Percentiles rank a stretch among this genome's conserved stretches.
Evolutionary conservation across 2,329 filamentous ascomycete species (phyloP).

Genomic region (Magnaporthiopsis rhizophila): DNA sequence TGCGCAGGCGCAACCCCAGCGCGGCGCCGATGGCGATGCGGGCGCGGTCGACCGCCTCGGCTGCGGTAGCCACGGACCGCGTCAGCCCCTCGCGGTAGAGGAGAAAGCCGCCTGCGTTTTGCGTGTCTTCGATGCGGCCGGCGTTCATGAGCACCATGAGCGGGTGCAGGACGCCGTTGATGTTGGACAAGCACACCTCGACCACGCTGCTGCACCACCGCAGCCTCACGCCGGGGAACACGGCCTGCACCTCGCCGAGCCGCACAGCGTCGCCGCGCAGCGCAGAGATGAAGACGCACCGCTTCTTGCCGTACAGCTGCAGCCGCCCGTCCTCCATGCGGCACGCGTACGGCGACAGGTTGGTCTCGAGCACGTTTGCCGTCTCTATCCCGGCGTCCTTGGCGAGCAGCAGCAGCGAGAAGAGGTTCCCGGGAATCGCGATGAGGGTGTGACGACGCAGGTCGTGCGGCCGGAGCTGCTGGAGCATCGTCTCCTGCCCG

Average conservation of each 20-base stretch:
- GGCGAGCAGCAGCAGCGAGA: slow-evolving; percentile 13
- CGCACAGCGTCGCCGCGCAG: slow-evolving; percentile 44
- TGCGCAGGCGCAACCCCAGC: slow-evolving; percentile 16
- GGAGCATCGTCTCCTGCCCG: slow-evolving; percentile 14
- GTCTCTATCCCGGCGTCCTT: slow-evolving; percentile 11
- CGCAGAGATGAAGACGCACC: slow-evolving; percentile 70
- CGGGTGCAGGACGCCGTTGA: slow-evolving; percentile 21
- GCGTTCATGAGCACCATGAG: slow-evolving; percentile 21
- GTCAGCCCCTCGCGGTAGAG: slow-evolving; percentile 16
- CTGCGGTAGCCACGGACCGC: slow-evolving; percentile 14
- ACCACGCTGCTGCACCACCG: slow-evolving; percentile 19
- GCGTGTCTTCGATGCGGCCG: slow-evolving; percentile 19
- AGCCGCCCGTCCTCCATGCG: slow-evolving; percentile 15
- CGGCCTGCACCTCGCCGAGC: slow-evolving; percentile 9
- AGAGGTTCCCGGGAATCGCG: slow-evolving; percentile 18
- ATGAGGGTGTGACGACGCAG: slow-evolving; percentile 15
- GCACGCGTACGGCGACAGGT: slow-evolving; percentile 18
- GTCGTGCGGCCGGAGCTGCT: slow-evolving; percentile 10
- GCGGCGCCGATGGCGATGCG: slow-evolving; percentile 16
- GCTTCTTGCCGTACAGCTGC: slow-evolving; percentile 15
- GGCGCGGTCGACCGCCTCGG: slow-evolving; percentile 16
- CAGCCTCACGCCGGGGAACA: slow-evolving; percentile 15
- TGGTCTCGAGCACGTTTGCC: slow-evolving; percentile 17
- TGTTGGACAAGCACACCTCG: slow-evolving; percentile 18
- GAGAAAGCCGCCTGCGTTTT: slow-evolving; percentile 14